These are phyloP conservation scores for Citropsis articulata DNA, from an alignment of 345 rosid genomes.

Conservation along the genomic window DNA sequence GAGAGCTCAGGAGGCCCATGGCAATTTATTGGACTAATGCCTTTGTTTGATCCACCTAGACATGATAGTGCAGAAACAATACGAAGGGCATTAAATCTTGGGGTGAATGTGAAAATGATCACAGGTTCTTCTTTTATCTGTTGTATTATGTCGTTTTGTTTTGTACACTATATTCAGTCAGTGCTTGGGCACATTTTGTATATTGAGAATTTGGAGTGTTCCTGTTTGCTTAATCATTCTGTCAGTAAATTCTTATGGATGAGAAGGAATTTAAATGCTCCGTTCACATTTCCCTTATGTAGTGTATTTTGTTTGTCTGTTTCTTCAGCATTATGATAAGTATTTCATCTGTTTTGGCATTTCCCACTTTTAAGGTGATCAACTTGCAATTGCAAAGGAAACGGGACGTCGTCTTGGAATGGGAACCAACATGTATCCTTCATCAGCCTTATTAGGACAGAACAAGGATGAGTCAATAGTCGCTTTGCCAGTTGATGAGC, in stretches of 20 bases:
- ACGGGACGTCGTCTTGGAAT: constrained; percentile 69
- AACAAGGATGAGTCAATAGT: constrained; percentile 56
- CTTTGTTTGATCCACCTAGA: constrained; percentile 69
- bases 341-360: not conserved
- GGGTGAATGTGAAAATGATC: constrained; percentile 70
- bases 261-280: not conserved
- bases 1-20: constrained; percentile 62
- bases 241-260: not conserved
- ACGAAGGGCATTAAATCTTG: constrained; percentile 58
- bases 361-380: constrained; percentile 40
- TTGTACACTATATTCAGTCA: not conserved
- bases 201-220: not conserved
- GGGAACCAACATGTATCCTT: constrained; percentile 74
- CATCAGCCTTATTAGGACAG: constrained; percentile 62
- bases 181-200: not conserved
- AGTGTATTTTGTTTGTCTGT: not conserved
- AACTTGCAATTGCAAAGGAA: constrained; percentile 66
- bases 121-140: constrained; percentile 31
- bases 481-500: constrained; percentile 58
- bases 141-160: not conserved
- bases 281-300: not conserved
- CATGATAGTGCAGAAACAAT: constrained; percentile 66
- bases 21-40: constrained; percentile 61
- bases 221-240: not conserved
- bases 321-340: not conserved